Evolutionary conservation across 1,284 basidiomycete species (phyloP).

Genomic region (Chalciporus sp.): DNA sequence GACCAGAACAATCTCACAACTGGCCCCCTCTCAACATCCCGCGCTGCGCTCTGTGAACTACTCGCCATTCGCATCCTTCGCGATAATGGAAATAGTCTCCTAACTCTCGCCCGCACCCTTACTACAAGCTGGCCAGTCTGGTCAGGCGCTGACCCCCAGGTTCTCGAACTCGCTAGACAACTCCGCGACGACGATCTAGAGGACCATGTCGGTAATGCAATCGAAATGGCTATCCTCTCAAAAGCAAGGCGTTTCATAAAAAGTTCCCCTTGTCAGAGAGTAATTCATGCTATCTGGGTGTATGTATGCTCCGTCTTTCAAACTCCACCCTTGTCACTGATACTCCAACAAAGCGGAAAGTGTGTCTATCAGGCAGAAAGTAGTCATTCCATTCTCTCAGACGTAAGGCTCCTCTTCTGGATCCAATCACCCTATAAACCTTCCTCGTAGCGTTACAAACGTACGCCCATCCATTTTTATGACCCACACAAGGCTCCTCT

Average conservation of each 20-base stretch:
- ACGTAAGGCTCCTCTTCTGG: slow-evolving; percentile 50
- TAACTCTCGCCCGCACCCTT: slow-evolving; percentile 78
- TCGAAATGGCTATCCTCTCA: slow-evolving; percentile 89
- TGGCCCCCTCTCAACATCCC: slow-evolving; percentile 68
- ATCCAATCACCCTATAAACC: neutral
- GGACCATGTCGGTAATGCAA: slow-evolving; percentile 83
- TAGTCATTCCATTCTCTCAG: slow-evolving; percentile 83
- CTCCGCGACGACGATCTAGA: slow-evolving; percentile 77
- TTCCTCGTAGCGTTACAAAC: slow-evolving; percentile 80
- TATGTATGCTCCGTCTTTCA: slow-evolving; percentile 34
- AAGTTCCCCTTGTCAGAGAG: slow-evolving; percentile 82
- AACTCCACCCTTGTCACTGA: slow-evolving; percentile 7
- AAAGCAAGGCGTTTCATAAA: slow-evolving; percentile 87
- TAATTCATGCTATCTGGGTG: slow-evolving; percentile 83
- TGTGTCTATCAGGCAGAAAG: slow-evolving; percentile 90
- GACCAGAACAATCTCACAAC: slow-evolving; percentile 66
- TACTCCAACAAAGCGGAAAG: slow-evolving; percentile 57
- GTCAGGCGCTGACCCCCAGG: slow-evolving; percentile 71
- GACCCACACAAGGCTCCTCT: slow-evolving; percentile 91
- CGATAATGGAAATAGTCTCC: slow-evolving; percentile 72
- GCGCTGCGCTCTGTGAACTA: slow-evolving; percentile 87
- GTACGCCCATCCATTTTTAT: slow-evolving; percentile 90
- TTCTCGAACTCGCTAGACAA: slow-evolving; percentile 64
- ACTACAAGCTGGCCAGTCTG: slow-evolving; percentile 90
- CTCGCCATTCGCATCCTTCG: slow-evolving; percentile 83